Conservation (phyloP, 106 monocot genomes). For the Agapanthus africanus region DNA sequence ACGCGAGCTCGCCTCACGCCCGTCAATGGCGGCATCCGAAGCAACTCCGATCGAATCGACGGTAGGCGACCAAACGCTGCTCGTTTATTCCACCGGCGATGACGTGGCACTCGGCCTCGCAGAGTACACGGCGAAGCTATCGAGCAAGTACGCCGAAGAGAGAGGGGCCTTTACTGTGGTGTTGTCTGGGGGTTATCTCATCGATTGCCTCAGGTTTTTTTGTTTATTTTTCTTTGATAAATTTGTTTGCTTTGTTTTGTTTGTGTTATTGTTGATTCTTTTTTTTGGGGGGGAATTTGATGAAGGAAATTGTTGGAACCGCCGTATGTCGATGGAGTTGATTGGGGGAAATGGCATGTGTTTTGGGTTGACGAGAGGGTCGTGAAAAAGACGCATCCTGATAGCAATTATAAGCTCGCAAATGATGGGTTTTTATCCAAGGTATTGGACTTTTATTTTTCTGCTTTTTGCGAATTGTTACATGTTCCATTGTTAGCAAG, state of each 20-base stretch:
- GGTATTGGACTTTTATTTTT: too few relatives aligned
- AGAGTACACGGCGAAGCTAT: conserved; percentile 57
- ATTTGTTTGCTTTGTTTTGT: too few relatives aligned
- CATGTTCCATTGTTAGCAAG: too few relatives aligned
- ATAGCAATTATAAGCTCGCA: conserved; percentile 93
- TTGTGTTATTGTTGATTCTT: too few relatives aligned
- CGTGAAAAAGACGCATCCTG: conserved; percentile 61
- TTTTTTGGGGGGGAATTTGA: neutral
- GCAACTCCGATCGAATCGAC: neutral
- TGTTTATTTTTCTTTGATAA: neutral
- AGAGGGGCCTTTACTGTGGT: conserved; percentile 74
- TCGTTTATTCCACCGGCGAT: conserved; percentile 56
- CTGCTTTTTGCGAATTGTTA: too few relatives aligned
- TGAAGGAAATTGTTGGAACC: conserved; percentile 72
- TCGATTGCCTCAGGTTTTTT: conserved; percentile 65
- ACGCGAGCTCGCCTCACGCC: too few relatives aligned
- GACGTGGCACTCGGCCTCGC: conserved; percentile 60
- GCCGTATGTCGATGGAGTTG: conserved; percentile 55
- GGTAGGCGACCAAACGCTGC: conserved; percentile 15
- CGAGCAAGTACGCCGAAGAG: conserved; percentile 45
- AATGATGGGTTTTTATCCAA: conserved; percentile 69
- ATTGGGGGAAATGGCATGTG: conserved; percentile 85
- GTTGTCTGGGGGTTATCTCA: conserved; percentile 84
- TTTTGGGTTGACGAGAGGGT: conserved; percentile 99
- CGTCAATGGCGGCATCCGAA: neutral